Evolutionary conservation across 1,284 basidiomycete species (phyloP), one percentile per base, ranked within the genome.

Genomic region (Sanghuangporus baumii): DNA sequence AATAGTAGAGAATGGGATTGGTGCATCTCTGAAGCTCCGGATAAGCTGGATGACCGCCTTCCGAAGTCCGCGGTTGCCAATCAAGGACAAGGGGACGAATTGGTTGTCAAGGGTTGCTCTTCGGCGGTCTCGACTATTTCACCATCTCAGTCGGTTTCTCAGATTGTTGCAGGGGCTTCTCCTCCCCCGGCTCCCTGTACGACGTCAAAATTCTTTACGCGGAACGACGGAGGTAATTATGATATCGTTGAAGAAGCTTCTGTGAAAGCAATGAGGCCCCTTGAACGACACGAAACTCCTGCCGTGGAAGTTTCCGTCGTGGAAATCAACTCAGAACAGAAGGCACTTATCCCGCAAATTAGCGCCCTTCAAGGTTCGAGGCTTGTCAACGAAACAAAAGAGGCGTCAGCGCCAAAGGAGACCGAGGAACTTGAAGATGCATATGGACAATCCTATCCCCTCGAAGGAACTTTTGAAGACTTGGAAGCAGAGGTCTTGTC

Each of bases 101-200:
- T 12, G 26, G 26, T 34, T 14, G 26, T 18, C 52, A 54, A 54
- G n/a, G n/a, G 31, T 14, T 26, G 48, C 48, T 54, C 31, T 18
- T 37, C 23, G 16, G 26, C 8, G 14, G 18, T 54, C n/a, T 62
- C 59, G 54, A 69, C 75, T 6, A 81, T 86, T 12, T 74, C 75
- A 37, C 84, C 84, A 20, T 85, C 80, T 36, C 77, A 85, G 61
- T 84, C 83, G 37, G 82, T 77, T 38, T 84, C 81, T 57, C 82
- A 82, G 66, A 58, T 70, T 51, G 46, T 31, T 71, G 65, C 57
- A 61, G 63, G 40, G 65, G 18, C 37, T 41, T 12, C 43, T 23
- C 23, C 16, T 4, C 3, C 12, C 12, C 18, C 26, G n/a, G 38
- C 23, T 20, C 20, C 40, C n/a, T 60, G 60, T 18, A 37, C 38